Conservation (phyloP, 257 asterid species). For the Scutellaria baicalensis region DNA sequence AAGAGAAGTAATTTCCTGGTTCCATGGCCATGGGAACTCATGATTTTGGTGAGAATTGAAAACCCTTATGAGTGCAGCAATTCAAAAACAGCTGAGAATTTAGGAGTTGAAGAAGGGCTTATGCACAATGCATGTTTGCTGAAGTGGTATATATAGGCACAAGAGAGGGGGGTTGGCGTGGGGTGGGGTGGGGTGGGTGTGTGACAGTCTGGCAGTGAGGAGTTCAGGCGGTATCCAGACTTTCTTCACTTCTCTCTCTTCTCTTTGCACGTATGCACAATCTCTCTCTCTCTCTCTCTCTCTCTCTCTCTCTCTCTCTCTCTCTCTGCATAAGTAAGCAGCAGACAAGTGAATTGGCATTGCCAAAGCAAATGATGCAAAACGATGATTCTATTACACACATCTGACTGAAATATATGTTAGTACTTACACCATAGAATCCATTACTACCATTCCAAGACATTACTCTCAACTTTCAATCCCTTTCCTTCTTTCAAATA, state of each 20-base stretch:
- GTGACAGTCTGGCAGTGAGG: conserved; percentile 43
- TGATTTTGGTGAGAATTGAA: conserved; percentile 8
- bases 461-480: too few species aligned
- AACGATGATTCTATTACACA: conserved; percentile 11
- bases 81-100: neutral
- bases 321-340: conserved; percentile 16
- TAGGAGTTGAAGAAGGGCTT: neutral
- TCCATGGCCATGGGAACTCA: conserved; percentile 49
- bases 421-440: neutral
- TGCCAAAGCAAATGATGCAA: conserved; percentile 1
- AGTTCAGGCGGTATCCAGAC: conserved; percentile 17
- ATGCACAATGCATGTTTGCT: conserved; percentile 12
- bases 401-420: neutral
- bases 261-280: neutral
- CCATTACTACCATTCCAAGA: too few species aligned
- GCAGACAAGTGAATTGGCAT: conserved; percentile 17
- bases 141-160: conserved; percentile 17
- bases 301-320: conserved; percentile 5
- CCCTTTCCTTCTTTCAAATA: too few species aligned
- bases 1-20: conserved; percentile 26
- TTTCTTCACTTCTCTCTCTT: neutral
- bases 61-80: neutral
- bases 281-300: conserved; percentile 1
- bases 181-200: conserved; percentile 13
- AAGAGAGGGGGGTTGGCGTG: neutral